Evolutionary conservation across 2,329 filamentous ascomycete species (phyloP), one percentile per base, ranked within the genome.

Genomic region (Fusarium sp.): DNA sequence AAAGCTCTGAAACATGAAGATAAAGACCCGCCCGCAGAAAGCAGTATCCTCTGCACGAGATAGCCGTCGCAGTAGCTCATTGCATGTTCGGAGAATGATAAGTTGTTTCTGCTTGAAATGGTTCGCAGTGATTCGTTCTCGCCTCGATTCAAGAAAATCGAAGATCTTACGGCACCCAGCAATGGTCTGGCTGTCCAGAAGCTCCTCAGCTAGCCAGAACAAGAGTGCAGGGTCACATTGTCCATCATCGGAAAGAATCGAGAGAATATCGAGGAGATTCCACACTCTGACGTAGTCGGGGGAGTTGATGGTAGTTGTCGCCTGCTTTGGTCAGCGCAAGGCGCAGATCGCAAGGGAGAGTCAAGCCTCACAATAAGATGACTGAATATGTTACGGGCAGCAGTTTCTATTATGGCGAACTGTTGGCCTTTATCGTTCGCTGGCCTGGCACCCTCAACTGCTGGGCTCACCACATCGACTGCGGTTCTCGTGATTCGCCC

Each of bases 1-100:
- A 76, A 99, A 98, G 79, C 94, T 97, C 79, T 99, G 96, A 80
- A 98, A 99, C 77, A 99, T 89, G 80, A 98, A 99, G 69, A 99
- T 98, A 80, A 98, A 98, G 26, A 99, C 96, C 41, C 96, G 89
- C 18, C 96, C 96, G 76, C 96, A 99, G 78, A 99, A 99, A 1
- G 97, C 94, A 0, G 96, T 97, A 79, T 99, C 96, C 78, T 98
- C 94, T 6, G 96, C 95, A 59, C 96, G 89, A n/a, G 96, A 98
- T 4, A 99, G 85, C 46, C 96, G 88, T 37, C 95, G 90, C n/a
- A 99, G 84, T 18, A 99, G 85, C 81, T 98, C 96, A 79, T 98
- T 99, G 81, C 96, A 99, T 64, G 92, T 92, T 75, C 96, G 88
- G n/a, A 99, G 83, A 70, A 98, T 96, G 60, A 97, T 90, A 43